Conservation (phyloP, 352 stramenopile species). For the Thraustochytrium striatum region DNA sequence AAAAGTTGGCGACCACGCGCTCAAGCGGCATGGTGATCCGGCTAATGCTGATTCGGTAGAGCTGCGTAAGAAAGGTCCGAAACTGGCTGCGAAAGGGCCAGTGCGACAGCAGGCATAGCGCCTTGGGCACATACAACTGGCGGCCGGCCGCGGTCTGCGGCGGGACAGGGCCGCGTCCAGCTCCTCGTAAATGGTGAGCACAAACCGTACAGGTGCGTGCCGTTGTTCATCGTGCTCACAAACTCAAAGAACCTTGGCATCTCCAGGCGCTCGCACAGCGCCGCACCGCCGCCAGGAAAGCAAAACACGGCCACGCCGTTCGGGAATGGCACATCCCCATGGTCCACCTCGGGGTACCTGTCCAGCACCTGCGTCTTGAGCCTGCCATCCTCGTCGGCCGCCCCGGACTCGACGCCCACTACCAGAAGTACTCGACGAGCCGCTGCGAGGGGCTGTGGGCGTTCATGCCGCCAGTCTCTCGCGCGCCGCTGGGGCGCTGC, state of each 20-base stretch:
- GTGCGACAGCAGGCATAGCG: constrained; percentile 55
- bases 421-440: constrained; percentile 41
- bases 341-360: constrained; percentile 53
- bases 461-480: background rate
- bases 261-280: constrained; percentile 45
- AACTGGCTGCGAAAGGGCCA: constrained; percentile 56
- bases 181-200: constrained; percentile 55
- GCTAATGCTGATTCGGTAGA: constrained; percentile 55
- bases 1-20: constrained; percentile 56
- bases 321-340: constrained; percentile 55
- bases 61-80: constrained; percentile 55
- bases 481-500: background rate
- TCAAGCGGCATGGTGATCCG: constrained; percentile 51
- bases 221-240: constrained; percentile 55
- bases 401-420: constrained; percentile 9
- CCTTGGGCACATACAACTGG: constrained; percentile 53
- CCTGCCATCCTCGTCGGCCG: background rate
- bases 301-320: constrained; percentile 54
- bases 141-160: background rate
- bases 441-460: constrained; percentile 9
- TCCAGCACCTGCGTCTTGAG: constrained; percentile 50
- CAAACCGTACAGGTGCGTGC: constrained; percentile 58
- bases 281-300: constrained; percentile 51
- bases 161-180: constrained; percentile 47
- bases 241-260: constrained; percentile 58